These are phyloP conservation scores for Hymenoscyphus fraxineus DNA, from an alignment of 2,329 filamentous ascomycete species.

Conservation along the genomic window DNA sequence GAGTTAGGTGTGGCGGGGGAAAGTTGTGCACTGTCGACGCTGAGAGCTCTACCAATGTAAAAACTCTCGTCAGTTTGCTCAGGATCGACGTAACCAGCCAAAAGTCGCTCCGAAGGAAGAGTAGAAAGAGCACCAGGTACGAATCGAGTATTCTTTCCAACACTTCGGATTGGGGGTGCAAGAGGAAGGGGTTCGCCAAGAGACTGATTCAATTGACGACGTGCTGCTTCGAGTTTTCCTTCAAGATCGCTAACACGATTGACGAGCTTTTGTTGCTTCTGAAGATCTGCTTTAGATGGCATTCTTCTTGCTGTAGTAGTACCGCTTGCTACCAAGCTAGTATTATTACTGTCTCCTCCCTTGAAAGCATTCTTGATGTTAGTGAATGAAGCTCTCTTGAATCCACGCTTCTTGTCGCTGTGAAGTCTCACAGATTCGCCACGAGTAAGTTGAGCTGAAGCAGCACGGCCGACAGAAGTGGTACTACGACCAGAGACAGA, in stretches of 20 bases:
- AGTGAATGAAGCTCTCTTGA: conserved; percentile 21
- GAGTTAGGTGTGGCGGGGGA: background rate
- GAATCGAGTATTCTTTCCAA: conserved; percentile 36
- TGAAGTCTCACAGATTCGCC: conserved; percentile 11
- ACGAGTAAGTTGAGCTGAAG: conserved; percentile 12
- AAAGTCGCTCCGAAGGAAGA: conserved; percentile 43
- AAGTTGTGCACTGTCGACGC: conserved; percentile 5
- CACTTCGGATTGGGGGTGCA: conserved; percentile 27
- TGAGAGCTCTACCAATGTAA: conserved; percentile 21
- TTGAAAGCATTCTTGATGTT: conserved; percentile 24
- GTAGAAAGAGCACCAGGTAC: conserved; percentile 41
- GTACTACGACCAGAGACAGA: background rate
- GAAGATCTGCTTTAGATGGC: conserved; percentile 53
- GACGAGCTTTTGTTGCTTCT: conserved; percentile 52
- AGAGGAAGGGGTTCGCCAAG: conserved; percentile 38
- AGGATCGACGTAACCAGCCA: conserved; percentile 34
- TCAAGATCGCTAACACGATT: conserved; percentile 61
- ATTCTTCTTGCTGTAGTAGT: conserved; percentile 37
- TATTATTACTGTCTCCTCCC: conserved; percentile 11
- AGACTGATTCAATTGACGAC: conserved; percentile 49
- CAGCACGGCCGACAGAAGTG: background rate
- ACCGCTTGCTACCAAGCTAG: background rate
- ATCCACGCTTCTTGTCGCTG: conserved; percentile 16
- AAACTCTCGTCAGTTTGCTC: conserved; percentile 12
- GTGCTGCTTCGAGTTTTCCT: conserved; percentile 51